These are phyloP conservation scores for Fraxinus americana DNA, from an alignment of 257 asterid genomes.

Conservation along the genomic window DNA sequence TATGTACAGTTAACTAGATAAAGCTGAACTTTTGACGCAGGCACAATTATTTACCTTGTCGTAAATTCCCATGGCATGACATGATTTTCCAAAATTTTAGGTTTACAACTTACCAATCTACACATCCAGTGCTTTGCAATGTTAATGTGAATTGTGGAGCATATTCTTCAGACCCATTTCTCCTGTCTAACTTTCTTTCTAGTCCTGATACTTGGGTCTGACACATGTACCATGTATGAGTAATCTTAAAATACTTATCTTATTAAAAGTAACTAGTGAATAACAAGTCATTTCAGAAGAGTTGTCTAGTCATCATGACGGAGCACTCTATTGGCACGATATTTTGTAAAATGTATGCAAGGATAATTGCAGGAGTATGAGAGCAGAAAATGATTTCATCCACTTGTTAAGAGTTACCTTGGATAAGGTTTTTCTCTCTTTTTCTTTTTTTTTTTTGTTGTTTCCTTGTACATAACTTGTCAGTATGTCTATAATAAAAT, in stretches of 20 bases:
- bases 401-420: neutral
- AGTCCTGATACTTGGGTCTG: neutral
- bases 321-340: neutral
- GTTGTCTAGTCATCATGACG: neutral
- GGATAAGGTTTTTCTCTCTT: neutral
- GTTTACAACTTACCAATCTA: neutral
- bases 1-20: neutral
- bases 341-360: neutral
- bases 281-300: neutral
- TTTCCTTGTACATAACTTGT: neutral
- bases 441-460: neutral
- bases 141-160: constrained; percentile 6
- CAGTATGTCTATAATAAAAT: constrained; percentile 15
- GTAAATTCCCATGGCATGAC: neutral
- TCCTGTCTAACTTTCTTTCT: neutral
- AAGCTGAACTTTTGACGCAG: constrained; percentile 6
- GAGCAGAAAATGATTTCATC: constrained; percentile 2
- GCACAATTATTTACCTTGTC: neutral
- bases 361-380: neutral
- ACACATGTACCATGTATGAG: too few species aligned
- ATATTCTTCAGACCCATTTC: constrained; percentile 9
- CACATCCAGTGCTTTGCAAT: neutral
- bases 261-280: neutral
- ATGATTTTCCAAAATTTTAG: neutral
- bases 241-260: too few species aligned